Percentiles rank a stretch among this genome's conserved stretches.
phyloP scores from a whole-genome alignment of 2,329 filamentous ascomycete species.

The Ampelomyces quisqualis region DNA sequence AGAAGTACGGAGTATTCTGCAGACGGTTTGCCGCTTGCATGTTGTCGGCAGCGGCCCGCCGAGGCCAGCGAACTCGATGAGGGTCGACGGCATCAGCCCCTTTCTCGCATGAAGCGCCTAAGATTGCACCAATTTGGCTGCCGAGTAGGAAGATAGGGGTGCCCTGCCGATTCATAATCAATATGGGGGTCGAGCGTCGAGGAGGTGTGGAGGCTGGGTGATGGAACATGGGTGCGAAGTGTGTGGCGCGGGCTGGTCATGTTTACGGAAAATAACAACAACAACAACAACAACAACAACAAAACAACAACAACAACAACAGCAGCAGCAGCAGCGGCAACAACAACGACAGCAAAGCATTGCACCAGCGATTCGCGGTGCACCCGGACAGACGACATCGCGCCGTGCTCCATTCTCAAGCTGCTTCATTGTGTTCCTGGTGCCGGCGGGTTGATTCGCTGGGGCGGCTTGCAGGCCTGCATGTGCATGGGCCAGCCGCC shows the following conservation, averaged over 20 bases:
- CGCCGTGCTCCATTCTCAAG: constrained; percentile 1
- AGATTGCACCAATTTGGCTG: constrained; percentile 24
- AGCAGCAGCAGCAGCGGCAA: constrained; percentile 2
- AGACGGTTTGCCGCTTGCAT: constrained; percentile 18
- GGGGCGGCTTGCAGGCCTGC: constrained; percentile 9
- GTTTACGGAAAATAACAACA: constrained; percentile 1
- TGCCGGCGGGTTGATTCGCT: constrained; percentile 19
- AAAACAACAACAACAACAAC: not conserved
- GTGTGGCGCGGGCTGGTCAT: not conserved
- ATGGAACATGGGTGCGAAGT: not conserved
- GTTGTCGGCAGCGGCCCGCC: constrained; percentile 22
- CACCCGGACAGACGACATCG: constrained; percentile 1
- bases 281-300: not conserved
- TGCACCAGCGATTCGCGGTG: constrained; percentile 12
- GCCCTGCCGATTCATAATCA: constrained; percentile 7
- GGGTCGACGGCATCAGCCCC: constrained; percentile 16
- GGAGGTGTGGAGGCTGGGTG: constrained; percentile 13
- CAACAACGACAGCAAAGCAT: constrained; percentile 1
- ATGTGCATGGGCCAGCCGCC: too few species aligned
- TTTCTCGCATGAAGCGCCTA: constrained; percentile 24
- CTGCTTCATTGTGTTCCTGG: constrained; percentile 20
- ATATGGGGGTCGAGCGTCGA: constrained; percentile 11
- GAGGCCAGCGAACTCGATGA: constrained; percentile 14
- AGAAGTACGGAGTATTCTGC: too few species aligned
- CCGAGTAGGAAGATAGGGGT: constrained; percentile 9